Evolutionary conservation across 805 yeast genomes (phyloP), one percentile per base, ranked within the genome.

Genomic region (Ogataea dorogensis): DNA sequence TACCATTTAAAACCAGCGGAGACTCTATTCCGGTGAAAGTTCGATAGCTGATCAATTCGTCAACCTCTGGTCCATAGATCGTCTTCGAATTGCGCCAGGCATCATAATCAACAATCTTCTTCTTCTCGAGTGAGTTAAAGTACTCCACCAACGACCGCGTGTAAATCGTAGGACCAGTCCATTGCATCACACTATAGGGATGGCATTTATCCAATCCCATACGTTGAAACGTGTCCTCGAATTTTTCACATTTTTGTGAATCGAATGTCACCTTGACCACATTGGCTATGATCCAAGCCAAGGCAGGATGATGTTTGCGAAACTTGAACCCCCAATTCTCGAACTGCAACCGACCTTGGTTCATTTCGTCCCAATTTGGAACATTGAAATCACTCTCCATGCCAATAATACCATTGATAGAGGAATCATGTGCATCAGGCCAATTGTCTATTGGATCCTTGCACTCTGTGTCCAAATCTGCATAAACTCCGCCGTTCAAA

Each of bases 151-250:
- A 49, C 1, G 64, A 60, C 38, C 71, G 74, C 1, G 81, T 73
- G 64, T 75, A 75, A 15, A 63, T 47, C 2, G 72, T 78, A 11
- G 72, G 64, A 0, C 81, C 81, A 1, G 80, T 73, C 72, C 79
- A 70, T 38, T 61, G 63, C 38, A 70, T 60, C 27, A 73, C 40
- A 20, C 43, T 65, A 40, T 68, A 68, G 8, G 73, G 51, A 47
- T 13, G 51, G 32, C 44, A 70, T 45, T 19, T 54, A 18, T 58
- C 68, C 30, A 67, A 59, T 10, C 43, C 47, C 20, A 46, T 31
- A 2, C 46, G 33, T 5, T 39, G 60, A 25, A 35, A 47, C 8
- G 21, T 33, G 5, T 42, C 32, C 15, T 24, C 29, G 5, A 42
- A 31, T 18, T 60, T 53, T 1, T 61, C 62, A 3, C 59, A 51